Evolutionary conservation across 1,284 basidiomycete genomes (phyloP).

Genomic region (Earliella scabrosa): DNA sequence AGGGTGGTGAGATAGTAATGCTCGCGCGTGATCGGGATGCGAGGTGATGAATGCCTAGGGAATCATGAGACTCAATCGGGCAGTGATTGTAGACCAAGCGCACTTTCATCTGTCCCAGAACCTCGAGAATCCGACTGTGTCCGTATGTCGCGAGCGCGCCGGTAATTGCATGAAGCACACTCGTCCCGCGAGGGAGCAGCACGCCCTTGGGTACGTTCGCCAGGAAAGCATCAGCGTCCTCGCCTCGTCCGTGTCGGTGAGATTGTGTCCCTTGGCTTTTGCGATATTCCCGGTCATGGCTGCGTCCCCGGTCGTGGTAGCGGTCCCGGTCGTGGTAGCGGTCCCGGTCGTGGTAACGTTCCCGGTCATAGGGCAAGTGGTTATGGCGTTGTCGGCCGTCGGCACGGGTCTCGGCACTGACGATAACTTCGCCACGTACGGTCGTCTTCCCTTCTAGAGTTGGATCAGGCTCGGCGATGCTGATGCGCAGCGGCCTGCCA

Average conservation of each 20-base stretch:
- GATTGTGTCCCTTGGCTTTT: too few species aligned
- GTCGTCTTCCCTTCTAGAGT: slow-evolving; percentile 56
- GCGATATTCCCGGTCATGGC: too few species aligned
- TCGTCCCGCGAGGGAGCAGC: slow-evolving; percentile 75
- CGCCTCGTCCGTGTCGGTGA: too few species aligned
- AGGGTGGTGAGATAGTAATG: slow-evolving; percentile 82
- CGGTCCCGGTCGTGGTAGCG: too few species aligned
- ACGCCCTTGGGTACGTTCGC: slow-evolving; percentile 79
- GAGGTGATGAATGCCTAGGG: slow-evolving; percentile 84
- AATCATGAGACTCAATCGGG: slow-evolving; percentile 1
- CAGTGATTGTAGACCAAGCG: slow-evolving; percentile 24
- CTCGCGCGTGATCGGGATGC: slow-evolving; percentile 88
- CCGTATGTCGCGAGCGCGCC: slow-evolving; percentile 86
- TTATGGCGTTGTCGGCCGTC: slow-evolving; percentile 55
- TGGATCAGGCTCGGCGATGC: slow-evolving; percentile 58
- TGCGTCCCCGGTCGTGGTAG: too few species aligned
- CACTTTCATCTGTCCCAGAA: slow-evolving; percentile 98
- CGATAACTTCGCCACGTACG: slow-evolving; percentile 65
- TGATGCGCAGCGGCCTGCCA: slow-evolving; percentile 74
- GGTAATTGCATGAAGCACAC: slow-evolving; percentile 85
- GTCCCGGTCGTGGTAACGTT: slow-evolving; percentile 35
- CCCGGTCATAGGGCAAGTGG: slow-evolving; percentile 32
- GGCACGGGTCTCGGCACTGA: slow-evolving; percentile 58
- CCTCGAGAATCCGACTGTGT: slow-evolving; percentile 89
- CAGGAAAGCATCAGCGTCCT: slow-evolving; percentile 61